phyloP scores from a whole-genome alignment of 2,329 filamentous ascomycete genomes.

The Pseudogymnoascus verrucosus region DNA sequence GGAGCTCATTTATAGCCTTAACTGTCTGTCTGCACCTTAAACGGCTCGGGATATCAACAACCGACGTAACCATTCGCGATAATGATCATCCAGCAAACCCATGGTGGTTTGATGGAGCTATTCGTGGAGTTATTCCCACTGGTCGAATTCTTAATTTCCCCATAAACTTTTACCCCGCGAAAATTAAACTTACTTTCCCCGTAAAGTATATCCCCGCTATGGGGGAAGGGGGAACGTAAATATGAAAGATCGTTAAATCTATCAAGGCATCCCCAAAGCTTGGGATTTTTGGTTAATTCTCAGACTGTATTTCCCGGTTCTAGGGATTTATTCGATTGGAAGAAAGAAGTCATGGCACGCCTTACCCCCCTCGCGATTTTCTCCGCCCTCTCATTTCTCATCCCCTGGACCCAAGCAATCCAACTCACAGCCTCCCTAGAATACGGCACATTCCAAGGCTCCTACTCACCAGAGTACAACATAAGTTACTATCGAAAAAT shows the following conservation, averaged over 20 bases:
- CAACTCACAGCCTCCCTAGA: conserved; percentile 34
- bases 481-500: conserved; percentile 53
- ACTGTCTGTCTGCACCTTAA: background rate
- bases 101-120: background rate
- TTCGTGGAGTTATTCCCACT: conserved; percentile 6
- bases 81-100: background rate
- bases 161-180: background rate
- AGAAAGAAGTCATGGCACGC: background rate
- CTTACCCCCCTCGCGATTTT: background rate
- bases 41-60: background rate
- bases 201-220: background rate
- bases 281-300: background rate
- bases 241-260: background rate
- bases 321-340: background rate
- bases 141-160: background rate
- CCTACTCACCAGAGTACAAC: conserved; percentile 44
- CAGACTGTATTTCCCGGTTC: background rate
- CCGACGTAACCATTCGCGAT: conserved; percentile 11
- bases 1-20: background rate
- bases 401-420: background rate
- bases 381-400: background rate
- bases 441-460: conserved; percentile 46
- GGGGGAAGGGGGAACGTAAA: background rate
- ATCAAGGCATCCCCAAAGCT: background rate
- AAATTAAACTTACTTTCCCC: background rate